Conservation (phyloP, 352 stramenopile genomes). For the Aphanomyces invadans region DNA sequence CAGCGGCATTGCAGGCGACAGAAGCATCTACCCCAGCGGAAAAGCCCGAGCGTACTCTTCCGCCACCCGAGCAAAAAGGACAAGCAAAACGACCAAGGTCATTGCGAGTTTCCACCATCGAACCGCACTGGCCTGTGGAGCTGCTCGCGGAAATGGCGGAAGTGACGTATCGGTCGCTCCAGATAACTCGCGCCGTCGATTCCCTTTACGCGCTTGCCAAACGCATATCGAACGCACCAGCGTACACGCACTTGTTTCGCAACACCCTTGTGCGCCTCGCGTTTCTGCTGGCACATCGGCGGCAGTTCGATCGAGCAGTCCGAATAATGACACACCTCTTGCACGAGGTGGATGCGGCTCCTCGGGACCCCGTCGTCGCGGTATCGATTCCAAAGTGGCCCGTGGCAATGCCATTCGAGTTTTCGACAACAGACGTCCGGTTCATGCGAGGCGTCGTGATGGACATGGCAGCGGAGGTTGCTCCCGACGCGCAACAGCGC, state of each 20-base stretch:
- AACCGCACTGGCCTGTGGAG: neutral
- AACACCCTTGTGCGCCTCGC: conserved; percentile 1
- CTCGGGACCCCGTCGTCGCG: neutral
- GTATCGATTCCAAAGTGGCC: neutral
- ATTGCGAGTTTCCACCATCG: neutral
- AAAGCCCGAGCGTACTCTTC: neutral
- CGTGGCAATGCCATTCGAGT: conserved; percentile 1
- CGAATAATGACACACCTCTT: neutral
- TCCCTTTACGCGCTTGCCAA: neutral
- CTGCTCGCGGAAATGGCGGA: conserved; percentile 8
- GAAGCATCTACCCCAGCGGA: neutral
- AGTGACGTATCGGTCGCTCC: conserved; percentile 6
- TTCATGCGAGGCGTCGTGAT: conserved; percentile 10
- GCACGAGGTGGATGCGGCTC: neutral
- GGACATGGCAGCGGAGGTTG: neutral
- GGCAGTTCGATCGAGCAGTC: conserved; percentile 5
- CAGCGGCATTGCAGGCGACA: neutral
- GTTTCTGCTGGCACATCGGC: neutral
- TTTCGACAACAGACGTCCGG: neutral
- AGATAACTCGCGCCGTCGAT: conserved; percentile 3
- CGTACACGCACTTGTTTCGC: neutral
- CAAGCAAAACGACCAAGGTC: neutral
- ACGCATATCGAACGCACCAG: neutral
- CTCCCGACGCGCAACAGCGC: neutral
- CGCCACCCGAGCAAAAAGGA: neutral